Evolutionary conservation across 805 yeast genomes (phyloP).

Genomic region (Diddensiella caesifluorescens): DNA sequence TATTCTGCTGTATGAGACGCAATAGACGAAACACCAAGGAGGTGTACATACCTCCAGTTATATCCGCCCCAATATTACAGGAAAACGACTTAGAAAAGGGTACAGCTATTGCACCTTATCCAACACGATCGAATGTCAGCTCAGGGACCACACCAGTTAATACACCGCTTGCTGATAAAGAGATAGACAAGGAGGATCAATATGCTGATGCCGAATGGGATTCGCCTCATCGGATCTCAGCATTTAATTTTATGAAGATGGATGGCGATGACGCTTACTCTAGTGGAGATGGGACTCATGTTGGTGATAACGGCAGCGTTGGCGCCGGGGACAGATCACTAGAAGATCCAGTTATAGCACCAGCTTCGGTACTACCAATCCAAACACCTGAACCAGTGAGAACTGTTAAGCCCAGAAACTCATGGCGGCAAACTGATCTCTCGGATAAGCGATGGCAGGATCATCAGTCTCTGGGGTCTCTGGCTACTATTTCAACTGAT

Average conservation of each 20-base stretch:
- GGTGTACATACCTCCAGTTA: conserved; percentile 13
- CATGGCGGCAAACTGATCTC: conserved; percentile 52
- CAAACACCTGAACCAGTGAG: conserved; percentile 29
- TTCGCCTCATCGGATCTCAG: conserved; percentile 34
- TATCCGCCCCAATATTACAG: conserved; percentile 37
- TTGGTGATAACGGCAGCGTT: background rate
- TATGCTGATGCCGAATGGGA: conserved; percentile 27
- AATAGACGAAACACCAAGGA: conserved; percentile 22
- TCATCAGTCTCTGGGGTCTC: conserved; percentile 63
- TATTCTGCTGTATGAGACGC: conserved; percentile 54
- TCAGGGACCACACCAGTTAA: conserved; percentile 8
- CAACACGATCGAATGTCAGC: conserved; percentile 9
- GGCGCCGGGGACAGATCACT: background rate
- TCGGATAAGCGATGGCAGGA: conserved; percentile 38
- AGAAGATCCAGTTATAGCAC: conserved; percentile 5
- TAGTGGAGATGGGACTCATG: conserved; percentile 11
- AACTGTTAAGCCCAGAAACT: conserved; percentile 38
- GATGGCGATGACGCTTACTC: conserved; percentile 21
- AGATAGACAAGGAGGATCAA: conserved; percentile 21
- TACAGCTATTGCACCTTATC: conserved; percentile 8
- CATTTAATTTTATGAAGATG: conserved; percentile 34
- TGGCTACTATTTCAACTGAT: conserved; percentile 81
- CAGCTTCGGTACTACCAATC: background rate
- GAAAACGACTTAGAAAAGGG: conserved; percentile 19
- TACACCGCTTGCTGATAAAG: conserved; percentile 17